phyloP scores from a whole-genome alignment of 345 rosid genomes.

The Lepidium africanum region DNA sequence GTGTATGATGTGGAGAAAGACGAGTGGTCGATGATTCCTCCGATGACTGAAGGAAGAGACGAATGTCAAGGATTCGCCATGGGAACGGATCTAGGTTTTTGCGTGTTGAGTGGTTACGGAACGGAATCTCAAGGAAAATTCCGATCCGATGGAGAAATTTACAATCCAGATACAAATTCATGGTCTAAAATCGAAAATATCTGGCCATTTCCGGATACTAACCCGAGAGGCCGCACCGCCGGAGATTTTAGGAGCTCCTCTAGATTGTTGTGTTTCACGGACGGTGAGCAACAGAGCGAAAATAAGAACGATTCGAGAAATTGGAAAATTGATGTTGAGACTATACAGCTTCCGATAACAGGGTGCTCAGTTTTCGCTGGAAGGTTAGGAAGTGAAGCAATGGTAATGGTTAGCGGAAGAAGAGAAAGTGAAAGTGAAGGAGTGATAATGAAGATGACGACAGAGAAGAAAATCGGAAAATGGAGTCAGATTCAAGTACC shows the following conservation, averaged over 20 bases:
- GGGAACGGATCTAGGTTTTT: conserved; percentile 33
- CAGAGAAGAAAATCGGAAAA: background rate
- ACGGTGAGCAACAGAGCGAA: conserved; percentile 1
- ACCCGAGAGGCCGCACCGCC: conserved; percentile 33
- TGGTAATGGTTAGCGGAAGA: conserved; percentile 14
- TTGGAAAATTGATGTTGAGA: conserved; percentile 14
- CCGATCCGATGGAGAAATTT: conserved; percentile 39
- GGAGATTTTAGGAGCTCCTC: conserved; percentile 13
- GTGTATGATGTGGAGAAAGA: conserved; percentile 42
- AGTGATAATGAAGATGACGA: conserved; percentile 8
- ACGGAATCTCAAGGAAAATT: conserved; percentile 48
- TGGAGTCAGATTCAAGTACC: conserved; percentile 10
- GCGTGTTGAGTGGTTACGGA: conserved; percentile 50
- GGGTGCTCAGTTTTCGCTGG: conserved; percentile 30
- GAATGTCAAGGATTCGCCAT: conserved; percentile 43
- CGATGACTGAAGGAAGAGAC: conserved; percentile 49
- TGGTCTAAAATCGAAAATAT: conserved; percentile 33
- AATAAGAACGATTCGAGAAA: conserved; percentile 1
- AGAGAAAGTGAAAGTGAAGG: background rate
- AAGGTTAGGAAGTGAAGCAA: conserved; percentile 12
- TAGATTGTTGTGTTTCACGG: conserved; percentile 23
- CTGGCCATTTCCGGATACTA: conserved; percentile 32
- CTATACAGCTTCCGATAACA: conserved; percentile 20
- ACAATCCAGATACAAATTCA: conserved; percentile 22
- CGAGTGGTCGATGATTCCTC: conserved; percentile 39